phyloP scores from a whole-genome alignment of 371 early-diverging fungal genomes.

The Rhizomucor pusillus region DNA sequence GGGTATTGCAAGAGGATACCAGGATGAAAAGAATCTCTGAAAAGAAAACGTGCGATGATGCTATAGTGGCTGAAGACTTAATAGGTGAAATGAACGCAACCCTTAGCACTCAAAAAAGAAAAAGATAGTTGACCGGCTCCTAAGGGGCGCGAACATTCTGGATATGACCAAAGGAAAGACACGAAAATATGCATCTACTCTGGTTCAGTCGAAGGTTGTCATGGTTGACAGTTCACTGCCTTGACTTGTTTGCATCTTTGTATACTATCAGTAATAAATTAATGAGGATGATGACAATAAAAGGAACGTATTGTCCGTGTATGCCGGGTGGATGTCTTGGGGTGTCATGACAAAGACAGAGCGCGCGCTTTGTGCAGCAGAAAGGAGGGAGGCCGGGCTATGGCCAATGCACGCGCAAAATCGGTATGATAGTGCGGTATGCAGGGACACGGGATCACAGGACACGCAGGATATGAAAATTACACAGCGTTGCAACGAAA shows the following conservation, averaged over 20 bases:
- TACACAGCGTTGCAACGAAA: constrained; percentile 8
- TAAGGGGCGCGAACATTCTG: constrained; percentile 9
- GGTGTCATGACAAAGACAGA: too few relatives aligned
- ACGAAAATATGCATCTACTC: constrained; percentile 5
- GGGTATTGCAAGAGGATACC: constrained; percentile 88
- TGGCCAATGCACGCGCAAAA: too few relatives aligned
- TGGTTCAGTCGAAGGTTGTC: neutral
- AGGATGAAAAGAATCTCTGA: constrained; percentile 32
- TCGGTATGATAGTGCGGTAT: too few relatives aligned
- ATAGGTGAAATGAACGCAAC: constrained; percentile 20
- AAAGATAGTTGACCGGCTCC: neutral
- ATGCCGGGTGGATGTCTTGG: too few relatives aligned
- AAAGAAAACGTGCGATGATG: neutral
- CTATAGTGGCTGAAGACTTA: constrained; percentile 1
- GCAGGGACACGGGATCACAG: too few relatives aligned
- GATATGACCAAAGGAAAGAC: constrained; percentile 13
- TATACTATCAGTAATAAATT: too few relatives aligned
- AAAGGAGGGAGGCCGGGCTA: too few relatives aligned
- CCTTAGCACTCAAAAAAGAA: constrained; percentile 2
- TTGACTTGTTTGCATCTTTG: too few relatives aligned
- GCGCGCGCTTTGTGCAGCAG: too few relatives aligned
- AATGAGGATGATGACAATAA: too few relatives aligned
- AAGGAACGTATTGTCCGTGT: too few relatives aligned
- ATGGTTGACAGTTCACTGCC: constrained; percentile 4
- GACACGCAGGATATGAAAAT: constrained; percentile 3